phyloP scores from a whole-genome alignment of 2,329 filamentous ascomycete species.

The Clarireedia hainanense region DNA sequence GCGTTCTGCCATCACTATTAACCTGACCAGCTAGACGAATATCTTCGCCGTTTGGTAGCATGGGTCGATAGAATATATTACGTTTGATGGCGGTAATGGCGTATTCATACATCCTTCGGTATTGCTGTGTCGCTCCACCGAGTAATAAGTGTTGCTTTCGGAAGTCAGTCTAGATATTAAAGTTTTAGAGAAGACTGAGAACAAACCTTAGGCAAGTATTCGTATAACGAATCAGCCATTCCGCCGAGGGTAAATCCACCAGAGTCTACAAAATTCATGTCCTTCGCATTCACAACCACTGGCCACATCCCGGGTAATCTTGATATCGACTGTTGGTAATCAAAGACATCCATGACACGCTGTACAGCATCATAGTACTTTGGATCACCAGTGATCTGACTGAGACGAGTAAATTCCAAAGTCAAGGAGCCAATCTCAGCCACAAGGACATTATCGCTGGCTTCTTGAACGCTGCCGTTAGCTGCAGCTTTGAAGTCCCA shows the following conservation, averaged over 20 bases:
- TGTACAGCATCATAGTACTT: conserved; percentile 55
- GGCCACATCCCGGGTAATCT: conserved; percentile 57
- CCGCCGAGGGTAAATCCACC: conserved; percentile 41
- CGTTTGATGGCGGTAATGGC: conserved; percentile 38
- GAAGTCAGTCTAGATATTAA: neutral
- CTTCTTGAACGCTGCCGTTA: conserved; percentile 52
- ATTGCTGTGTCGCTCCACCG: conserved; percentile 12
- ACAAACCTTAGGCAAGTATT: conserved; percentile 51
- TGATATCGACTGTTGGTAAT: conserved; percentile 43
- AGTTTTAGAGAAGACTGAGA: neutral
- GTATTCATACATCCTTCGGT: conserved; percentile 33
- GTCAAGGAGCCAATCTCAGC: conserved; percentile 50
- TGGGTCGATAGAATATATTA: conserved; percentile 36
- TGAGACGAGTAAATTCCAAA: conserved; percentile 54
- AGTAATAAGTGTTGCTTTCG: conserved; percentile 14
- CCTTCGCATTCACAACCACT: conserved; percentile 41
- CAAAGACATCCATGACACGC: conserved; percentile 47
- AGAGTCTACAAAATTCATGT: conserved; percentile 28
- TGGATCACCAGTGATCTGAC: conserved; percentile 52
- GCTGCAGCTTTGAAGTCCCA: conserved; percentile 32
- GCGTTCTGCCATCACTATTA: conserved; percentile 10
- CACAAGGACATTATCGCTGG: conserved; percentile 40
- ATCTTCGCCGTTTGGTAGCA: conserved; percentile 29
- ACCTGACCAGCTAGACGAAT: conserved; percentile 43
- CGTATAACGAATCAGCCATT: conserved; percentile 49